Evolutionary conservation across 164 flowering plant genomes (phyloP).

Genomic region (Protea cynaroides): DNA sequence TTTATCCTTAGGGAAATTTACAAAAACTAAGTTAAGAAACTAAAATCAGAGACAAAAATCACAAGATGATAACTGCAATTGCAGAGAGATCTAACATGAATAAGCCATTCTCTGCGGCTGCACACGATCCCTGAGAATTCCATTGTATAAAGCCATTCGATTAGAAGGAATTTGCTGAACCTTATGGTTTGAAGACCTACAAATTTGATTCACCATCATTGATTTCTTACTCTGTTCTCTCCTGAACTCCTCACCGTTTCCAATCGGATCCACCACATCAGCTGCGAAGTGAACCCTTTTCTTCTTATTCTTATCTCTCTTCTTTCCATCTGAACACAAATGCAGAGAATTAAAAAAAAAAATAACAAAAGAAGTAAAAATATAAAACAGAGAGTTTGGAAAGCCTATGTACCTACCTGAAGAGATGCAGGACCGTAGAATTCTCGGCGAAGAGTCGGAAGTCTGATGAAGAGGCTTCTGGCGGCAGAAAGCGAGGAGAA

Average conservation of each 20-base stretch:
- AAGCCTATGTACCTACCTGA: constrained; percentile 51
- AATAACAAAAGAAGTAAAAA: neutral
- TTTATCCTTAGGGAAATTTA: no score
- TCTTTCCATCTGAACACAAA: constrained; percentile 21
- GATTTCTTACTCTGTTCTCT: constrained; percentile 12
- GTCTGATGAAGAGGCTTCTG: constrained; percentile 33
- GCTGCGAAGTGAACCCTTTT: constrained; percentile 75
- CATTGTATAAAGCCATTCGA: constrained; percentile 59
- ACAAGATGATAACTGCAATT: neutral
- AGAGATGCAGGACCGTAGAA: constrained; percentile 49
- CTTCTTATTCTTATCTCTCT: constrained; percentile 38
- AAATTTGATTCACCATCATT: neutral
- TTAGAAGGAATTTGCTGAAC: constrained; percentile 48
- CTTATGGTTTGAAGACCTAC: neutral
- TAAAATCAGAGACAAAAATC: neutral
- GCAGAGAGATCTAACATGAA: constrained; percentile 24
- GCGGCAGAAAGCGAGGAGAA: constrained; percentile 48
- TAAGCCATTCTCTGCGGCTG: constrained; percentile 46
- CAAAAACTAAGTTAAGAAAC: neutral
- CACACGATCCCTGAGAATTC: constrained; percentile 62
- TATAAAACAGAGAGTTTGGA: neutral
- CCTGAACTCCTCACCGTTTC: constrained; percentile 38
- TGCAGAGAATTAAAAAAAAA: neutral
- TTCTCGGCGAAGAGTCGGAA: constrained; percentile 9
- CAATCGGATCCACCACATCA: constrained; percentile 61